Conservation (phyloP, 257 asterid species). For the Solanum chaucha region DNA sequence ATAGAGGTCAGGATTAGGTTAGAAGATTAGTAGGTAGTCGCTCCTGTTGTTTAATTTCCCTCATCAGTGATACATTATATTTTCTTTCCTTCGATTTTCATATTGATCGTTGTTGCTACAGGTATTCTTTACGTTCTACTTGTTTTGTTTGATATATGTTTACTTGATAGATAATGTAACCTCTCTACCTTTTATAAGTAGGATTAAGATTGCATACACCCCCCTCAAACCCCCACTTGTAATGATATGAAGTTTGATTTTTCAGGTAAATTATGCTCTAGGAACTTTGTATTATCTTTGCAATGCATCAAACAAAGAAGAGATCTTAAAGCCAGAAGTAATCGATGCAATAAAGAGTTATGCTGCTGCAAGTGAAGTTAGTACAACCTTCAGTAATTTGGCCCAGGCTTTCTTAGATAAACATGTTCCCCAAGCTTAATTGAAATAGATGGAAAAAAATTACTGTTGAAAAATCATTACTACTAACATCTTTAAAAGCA, state of each 20-base stretch:
- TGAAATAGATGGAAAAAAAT: neutral
- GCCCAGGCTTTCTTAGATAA: constrained; percentile 76
- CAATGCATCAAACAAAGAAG: constrained; percentile 41
- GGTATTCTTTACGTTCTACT: too few relatives aligned
- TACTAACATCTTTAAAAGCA: neutral
- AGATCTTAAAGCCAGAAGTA: constrained; percentile 65
- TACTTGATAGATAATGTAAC: too few relatives aligned
- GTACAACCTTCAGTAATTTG: constrained; percentile 49
- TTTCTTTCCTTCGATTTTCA: too few relatives aligned
- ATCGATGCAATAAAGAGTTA: constrained; percentile 55
- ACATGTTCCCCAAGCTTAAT: constrained; percentile 6
- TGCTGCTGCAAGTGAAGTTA: constrained; percentile 54
- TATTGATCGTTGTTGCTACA: too few relatives aligned
- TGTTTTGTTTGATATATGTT: too few relatives aligned
- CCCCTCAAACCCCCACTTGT: too few relatives aligned
- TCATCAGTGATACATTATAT: too few relatives aligned
- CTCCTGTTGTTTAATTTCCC: too few relatives aligned
- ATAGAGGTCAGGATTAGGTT: too few relatives aligned
- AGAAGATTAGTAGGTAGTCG: neutral
- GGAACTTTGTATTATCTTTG: constrained; percentile 73
- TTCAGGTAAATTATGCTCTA: constrained; percentile 27
- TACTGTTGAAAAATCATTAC: neutral
- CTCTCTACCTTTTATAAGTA: too few relatives aligned
- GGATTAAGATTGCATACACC: neutral
- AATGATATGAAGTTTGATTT: too few relatives aligned